Percentiles rank a stretch among this genome's conserved stretches.
Conservation (phyloP, 331 rosid species). For the Phaseolus coccineus region DNA sequence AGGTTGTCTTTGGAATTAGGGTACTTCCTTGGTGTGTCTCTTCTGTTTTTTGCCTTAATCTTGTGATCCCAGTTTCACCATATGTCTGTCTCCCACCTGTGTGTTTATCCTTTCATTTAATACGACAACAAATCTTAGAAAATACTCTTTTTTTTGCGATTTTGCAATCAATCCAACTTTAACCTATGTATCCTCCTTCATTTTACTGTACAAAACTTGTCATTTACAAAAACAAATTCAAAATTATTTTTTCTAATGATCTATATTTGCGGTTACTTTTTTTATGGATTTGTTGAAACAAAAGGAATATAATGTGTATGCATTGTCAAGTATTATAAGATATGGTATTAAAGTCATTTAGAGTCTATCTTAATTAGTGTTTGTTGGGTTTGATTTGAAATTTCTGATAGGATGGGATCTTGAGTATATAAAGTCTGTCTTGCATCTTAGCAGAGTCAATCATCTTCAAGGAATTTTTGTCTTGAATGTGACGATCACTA, state of each 20-base stretch:
- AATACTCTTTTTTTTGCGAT: not conserved
- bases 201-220: not conserved
- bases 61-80: not conserved
- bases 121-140: not conserved
- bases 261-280: not conserved
- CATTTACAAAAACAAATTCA: not conserved
- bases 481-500: too few species aligned
- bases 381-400: too few species aligned
- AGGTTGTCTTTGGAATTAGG: conserved; percentile 44
- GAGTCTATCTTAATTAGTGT: too few species aligned
- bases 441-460: too few species aligned
- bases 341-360: too few species aligned
- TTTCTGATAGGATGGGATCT: too few species aligned
- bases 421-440: too few species aligned
- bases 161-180: not conserved
- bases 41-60: not conserved
- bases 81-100: not conserved
- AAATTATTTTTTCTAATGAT: not conserved
- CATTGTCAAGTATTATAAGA: not conserved
- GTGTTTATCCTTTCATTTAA: not conserved
- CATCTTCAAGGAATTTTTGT: too few species aligned
- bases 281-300: not conserved
- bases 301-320: not conserved
- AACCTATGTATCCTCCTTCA: not conserved
- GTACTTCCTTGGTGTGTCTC: not conserved